These are phyloP conservation scores for Sugiyamaella grinbergsii DNA, from an alignment of 1,139 yeast species.

Conservation along the genomic window DNA sequence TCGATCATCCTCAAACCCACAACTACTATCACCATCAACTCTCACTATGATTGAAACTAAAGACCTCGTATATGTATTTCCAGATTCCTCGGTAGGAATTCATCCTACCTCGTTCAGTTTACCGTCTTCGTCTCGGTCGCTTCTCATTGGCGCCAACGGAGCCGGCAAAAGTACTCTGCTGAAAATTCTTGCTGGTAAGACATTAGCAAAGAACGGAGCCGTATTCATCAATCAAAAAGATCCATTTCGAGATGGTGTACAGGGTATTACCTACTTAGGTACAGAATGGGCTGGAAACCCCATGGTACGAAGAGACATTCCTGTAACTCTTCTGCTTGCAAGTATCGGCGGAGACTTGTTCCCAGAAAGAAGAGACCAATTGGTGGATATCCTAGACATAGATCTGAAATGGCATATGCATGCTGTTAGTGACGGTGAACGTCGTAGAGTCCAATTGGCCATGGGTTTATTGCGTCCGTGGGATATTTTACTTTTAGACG, in stretches of 20 bases:
- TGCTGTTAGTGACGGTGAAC: slow-evolving; percentile 87
- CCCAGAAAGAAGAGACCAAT: slow-evolving; percentile 72
- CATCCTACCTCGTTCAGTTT: slow-evolving; percentile 61
- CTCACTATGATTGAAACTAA: slow-evolving; percentile 62
- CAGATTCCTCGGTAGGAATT: slow-evolving; percentile 68
- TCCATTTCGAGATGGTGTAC: slow-evolving; percentile 69
- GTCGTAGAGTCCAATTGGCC: slow-evolving; percentile 87
- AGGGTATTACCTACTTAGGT: slow-evolving; percentile 84
- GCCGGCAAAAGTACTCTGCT: slow-evolving; percentile 94
- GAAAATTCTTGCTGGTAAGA: slow-evolving; percentile 85
- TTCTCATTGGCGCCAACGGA: slow-evolving; percentile 91
- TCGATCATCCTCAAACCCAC: not conserved
- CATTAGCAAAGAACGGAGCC: slow-evolving; percentile 72
- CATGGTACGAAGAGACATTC: slow-evolving; percentile 85
- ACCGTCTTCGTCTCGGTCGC: slow-evolving; percentile 71
- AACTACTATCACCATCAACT: not conserved
- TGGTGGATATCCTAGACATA: slow-evolving; percentile 76
- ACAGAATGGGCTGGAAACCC: slow-evolving; percentile 98
- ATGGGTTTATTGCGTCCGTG: slow-evolving; percentile 94
- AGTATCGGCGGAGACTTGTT: slow-evolving; percentile 81
- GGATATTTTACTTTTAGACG: slow-evolving; percentile 81
- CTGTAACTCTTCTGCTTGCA: slow-evolving; percentile 73
- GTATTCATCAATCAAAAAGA: slow-evolving; percentile 72
- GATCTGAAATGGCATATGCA: slow-evolving; percentile 93
- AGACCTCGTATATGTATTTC: slow-evolving; percentile 69